Base-by-base conservation (phyloP, 164 flowering plant genomes). In the Magnolia changhungtana region DNA sequence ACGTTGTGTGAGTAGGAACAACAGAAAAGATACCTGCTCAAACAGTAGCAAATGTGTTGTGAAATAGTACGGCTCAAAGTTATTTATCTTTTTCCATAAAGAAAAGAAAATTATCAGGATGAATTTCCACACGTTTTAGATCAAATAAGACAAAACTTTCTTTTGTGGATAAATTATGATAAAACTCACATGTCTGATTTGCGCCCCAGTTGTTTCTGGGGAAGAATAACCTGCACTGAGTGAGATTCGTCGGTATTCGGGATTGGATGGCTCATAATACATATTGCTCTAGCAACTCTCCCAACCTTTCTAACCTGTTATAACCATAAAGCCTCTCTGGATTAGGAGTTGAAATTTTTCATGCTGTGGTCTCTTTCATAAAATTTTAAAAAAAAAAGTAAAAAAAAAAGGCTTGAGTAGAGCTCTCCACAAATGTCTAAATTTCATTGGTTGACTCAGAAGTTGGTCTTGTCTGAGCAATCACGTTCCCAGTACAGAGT, bases 251-350 rank as follows among this genome's bases (percentile, higher is more conserved):
- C 83, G 67, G 98, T 95, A 80, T 86, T 90, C 66, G 95, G 96
- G 27, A 95, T 92, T 63, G 97, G 96, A 81, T 95, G 98, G 85
- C 96, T 95, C 98, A 95, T 95, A 29, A 95, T 92, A 71, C 95
- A 92, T 69, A 95, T 95, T 13, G 98, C 98, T 80, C 98, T 87
- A 0, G 98, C 96, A 80, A 95, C 98, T 82, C 74, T 92, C 50
- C 96, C 96, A 72, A 95, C 89, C 83, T 92, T 95, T 81, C 91
- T 88, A 50, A 90, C 93, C 98, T 95, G 93, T 83, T 76, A 55
- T 51, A 73, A 65, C n/a, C 55, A 73, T 65, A 31, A 71, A 71
- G 29, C 20, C 37, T 52, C 69, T 49, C 31, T 24, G 27, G 27
- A 24, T 67, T 29, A 67, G 18, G 14, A 14, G 16, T 67, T 67